Evolutionary conservation across 1,284 basidiomycete species (phyloP).

Genomic region (Melanopsichium pennsylvanicum): DNA sequence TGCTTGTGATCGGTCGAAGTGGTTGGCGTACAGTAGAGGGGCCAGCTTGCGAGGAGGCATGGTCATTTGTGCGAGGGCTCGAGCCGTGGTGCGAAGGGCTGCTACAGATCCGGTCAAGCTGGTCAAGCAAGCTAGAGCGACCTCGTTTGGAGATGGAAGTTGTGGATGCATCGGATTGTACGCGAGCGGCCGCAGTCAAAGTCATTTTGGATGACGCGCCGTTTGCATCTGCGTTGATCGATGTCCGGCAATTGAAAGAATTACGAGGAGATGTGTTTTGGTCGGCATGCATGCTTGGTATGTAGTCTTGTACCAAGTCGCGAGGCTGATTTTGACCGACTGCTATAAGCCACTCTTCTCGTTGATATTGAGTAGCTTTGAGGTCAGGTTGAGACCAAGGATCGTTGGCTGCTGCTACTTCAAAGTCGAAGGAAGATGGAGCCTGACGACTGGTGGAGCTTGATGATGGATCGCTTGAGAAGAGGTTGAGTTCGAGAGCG

Average conservation of each 20-base stretch:
- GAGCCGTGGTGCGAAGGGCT: slow-evolving; percentile 13
- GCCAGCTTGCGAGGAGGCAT: too few species aligned
- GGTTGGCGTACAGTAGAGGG: not conserved
- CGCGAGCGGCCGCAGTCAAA: not conserved
- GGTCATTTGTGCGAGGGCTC: not conserved
- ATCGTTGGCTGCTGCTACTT: slow-evolving; percentile 7
- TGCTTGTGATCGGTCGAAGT: not conserved
- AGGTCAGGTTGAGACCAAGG: slow-evolving; percentile 11
- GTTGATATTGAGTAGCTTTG: slow-evolving; percentile 16
- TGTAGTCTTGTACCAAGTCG: slow-evolving; percentile 15
- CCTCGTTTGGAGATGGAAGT: not conserved
- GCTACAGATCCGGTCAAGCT: slow-evolving; percentile 30
- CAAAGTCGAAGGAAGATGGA: slow-evolving; percentile 17
- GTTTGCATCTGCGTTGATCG: not conserved
- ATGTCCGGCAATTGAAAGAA: too few species aligned
- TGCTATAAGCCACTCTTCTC: slow-evolving; percentile 34
- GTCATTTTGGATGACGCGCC: not conserved
- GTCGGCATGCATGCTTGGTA: not conserved
- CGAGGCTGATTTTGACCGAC: slow-evolving; percentile 22
- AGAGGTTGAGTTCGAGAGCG: slow-evolving; percentile 25
- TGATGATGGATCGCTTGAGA: slow-evolving; percentile 11
- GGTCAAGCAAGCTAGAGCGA: slow-evolving; percentile 25
- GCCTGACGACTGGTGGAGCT: slow-evolving; percentile 4
- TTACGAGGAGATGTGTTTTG: too few species aligned
- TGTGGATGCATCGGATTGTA: not conserved